A percentile compares a stretch with the other conserved stretches of the same genome.
These are phyloP conservation scores for Fonsecaea multimorphosa DNA, from an alignment of 2,329 filamentous ascomycete genomes.

Conservation along the genomic window DNA sequence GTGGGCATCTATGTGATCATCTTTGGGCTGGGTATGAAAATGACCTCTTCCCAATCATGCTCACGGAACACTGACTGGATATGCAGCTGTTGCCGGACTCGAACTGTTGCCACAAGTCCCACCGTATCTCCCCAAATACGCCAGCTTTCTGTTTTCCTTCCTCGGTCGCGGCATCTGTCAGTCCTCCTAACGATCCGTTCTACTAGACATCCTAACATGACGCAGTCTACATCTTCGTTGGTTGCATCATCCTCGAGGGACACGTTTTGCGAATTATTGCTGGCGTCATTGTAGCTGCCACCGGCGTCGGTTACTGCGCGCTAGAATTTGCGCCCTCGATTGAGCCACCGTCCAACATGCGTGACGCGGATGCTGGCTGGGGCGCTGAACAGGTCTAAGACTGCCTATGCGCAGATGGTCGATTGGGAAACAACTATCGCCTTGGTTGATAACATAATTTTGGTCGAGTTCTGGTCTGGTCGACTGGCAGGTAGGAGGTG, in stretches of 20 bases:
- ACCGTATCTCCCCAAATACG: slow-evolving; percentile 88
- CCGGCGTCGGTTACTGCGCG: slow-evolving; percentile 77
- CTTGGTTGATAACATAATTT: background rate
- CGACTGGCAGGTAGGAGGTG: background rate
- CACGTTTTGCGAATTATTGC: slow-evolving; percentile 73
- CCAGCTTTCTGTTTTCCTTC: slow-evolving; percentile 97
- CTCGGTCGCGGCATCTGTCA: slow-evolving; percentile 91
- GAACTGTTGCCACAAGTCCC: slow-evolving; percentile 87
- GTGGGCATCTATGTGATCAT: slow-evolving; percentile 86
- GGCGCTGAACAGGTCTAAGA: slow-evolving; percentile 23
- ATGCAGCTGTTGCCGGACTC: slow-evolving; percentile 69
- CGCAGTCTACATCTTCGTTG: slow-evolving; percentile 93
- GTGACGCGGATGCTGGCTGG: slow-evolving; percentile 65
- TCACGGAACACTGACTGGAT: slow-evolving; percentile 37
- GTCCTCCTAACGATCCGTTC: slow-evolving; percentile 48
- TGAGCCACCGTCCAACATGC: slow-evolving; percentile 81
- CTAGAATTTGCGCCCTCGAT: slow-evolving; percentile 80
- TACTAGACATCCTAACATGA: slow-evolving; percentile 20
- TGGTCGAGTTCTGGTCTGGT: slow-evolving; percentile 3
- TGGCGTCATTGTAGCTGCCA: slow-evolving; percentile 75
- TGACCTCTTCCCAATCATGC: background rate
- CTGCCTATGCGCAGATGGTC: background rate
- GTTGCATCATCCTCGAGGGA: slow-evolving; percentile 78
- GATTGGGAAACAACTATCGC: background rate
- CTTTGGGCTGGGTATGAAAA: slow-evolving; percentile 77